phyloP scores from a whole-genome alignment of 2,329 filamentous ascomycete genomes.

The Keithomyces neogunnii region DNA sequence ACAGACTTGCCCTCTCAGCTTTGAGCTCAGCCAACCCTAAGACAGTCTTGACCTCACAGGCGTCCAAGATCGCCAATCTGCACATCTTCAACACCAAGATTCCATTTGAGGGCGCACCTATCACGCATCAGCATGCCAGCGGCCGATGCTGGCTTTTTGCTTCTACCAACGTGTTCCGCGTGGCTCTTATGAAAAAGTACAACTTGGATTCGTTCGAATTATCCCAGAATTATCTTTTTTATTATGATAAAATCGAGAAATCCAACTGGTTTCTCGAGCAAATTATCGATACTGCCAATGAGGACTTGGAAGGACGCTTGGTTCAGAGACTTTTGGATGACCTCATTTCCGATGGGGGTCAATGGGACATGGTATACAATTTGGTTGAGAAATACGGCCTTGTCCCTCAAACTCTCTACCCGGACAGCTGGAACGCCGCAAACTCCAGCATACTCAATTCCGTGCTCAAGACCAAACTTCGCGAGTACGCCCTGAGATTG shows the following conservation, averaged over 20 bases:
- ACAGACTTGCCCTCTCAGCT: conserved; percentile 65
- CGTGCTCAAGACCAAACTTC: conserved; percentile 74
- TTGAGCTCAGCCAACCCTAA: conserved; percentile 60
- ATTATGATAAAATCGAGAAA: conserved; percentile 92
- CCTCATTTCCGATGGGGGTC: conserved; percentile 73
- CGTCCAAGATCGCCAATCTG: conserved; percentile 57
- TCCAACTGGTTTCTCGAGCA: conserved; percentile 84
- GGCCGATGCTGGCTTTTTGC: conserved; percentile 91
- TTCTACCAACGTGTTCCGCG: conserved; percentile 80
- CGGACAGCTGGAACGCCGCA: conserved; percentile 72
- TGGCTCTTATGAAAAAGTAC: conserved; percentile 81
- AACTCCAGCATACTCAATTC: conserved; percentile 62
- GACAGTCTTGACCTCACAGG: conserved; percentile 55
- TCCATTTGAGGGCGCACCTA: conserved; percentile 69
- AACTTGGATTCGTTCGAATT: conserved; percentile 72
- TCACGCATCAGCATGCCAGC: conserved; percentile 76
- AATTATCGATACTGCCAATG: conserved; percentile 62
- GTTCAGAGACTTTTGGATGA: conserved; percentile 60
- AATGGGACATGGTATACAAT: conserved; percentile 90
- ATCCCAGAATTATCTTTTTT: conserved; percentile 83
- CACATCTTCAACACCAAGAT: conserved; percentile 81
- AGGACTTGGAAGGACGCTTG: conserved; percentile 64
- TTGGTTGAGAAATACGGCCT: conserved; percentile 81
- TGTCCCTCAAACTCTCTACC: conserved; percentile 74
- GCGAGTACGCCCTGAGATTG: conserved; percentile 72